Evolutionary conservation across 164 flowering plant species (phyloP).

Genomic region (Magnolia changhungtana): DNA sequence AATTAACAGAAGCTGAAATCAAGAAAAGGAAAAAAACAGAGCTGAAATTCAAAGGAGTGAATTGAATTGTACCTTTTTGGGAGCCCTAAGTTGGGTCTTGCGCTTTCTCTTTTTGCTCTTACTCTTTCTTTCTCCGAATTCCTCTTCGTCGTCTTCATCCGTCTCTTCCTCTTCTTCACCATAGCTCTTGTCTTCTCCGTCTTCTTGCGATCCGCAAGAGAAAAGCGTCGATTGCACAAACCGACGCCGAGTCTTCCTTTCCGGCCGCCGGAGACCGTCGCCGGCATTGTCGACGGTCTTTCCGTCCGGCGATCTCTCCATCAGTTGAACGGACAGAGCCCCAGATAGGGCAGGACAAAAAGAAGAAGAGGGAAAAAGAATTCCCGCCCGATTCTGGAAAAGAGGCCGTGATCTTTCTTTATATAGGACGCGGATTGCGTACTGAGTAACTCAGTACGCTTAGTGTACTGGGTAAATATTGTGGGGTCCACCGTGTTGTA

Average conservation of each 20-base stretch:
- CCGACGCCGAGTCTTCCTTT: constrained; percentile 32
- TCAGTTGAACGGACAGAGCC: constrained; percentile 1
- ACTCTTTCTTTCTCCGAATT: constrained; percentile 36
- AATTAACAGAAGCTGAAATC: not conserved
- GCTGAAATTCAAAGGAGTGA: not conserved
- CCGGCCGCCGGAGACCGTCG: constrained; percentile 1
- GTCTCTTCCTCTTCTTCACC: constrained; percentile 23
- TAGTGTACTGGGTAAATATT: too few relatives aligned
- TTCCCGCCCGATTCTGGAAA: not conserved
- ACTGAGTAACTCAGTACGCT: too few relatives aligned
- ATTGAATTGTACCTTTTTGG: constrained; percentile 37
- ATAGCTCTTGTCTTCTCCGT: not conserved
- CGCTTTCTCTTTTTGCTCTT: constrained; percentile 35
- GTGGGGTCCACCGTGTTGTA: too few relatives aligned
- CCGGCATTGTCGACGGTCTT: constrained; percentile 8
- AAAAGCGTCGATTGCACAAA: constrained; percentile 56
- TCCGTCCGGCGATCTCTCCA: constrained; percentile 26
- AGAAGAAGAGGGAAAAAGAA: not conserved
- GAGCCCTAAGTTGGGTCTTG: constrained; percentile 21
- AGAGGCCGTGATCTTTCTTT: not conserved
- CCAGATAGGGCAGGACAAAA: not conserved
- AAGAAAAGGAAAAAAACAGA: not conserved
- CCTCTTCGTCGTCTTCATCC: constrained; percentile 25
- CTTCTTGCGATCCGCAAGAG: constrained; percentile 25
- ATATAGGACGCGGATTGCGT: too few relatives aligned